Percentiles rank a stretch among this genome's conserved stretches.
Evolutionary conservation across 2,329 filamentous ascomycete species (phyloP).

Genomic region (Aspergillus thermomutatus): DNA sequence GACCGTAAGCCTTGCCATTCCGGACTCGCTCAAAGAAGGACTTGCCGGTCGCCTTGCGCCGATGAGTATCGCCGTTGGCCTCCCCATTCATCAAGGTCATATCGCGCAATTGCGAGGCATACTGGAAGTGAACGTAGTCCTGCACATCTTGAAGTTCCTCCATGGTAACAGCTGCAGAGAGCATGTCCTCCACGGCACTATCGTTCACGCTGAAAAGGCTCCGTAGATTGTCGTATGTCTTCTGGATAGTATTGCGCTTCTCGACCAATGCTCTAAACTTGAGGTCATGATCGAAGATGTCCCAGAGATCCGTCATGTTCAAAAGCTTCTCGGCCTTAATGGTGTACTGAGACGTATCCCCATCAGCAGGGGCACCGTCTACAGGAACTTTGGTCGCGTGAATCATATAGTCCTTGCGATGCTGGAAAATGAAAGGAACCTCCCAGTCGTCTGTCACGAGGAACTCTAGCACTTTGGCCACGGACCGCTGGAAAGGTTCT

Average conservation of each 20-base stretch:
- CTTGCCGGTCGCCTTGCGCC: conserved; percentile 77
- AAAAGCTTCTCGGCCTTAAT: conserved; percentile 81
- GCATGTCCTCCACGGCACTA: conserved; percentile 73
- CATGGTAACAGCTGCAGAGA: conserved; percentile 76
- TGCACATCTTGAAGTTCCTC: conserved; percentile 96
- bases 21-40: conserved; percentile 81
- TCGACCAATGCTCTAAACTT: conserved; percentile 92
- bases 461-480: conserved; percentile 90
- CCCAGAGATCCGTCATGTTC: conserved; percentile 91
- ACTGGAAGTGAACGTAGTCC: conserved; percentile 94
- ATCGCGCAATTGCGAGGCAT: conserved; percentile 79
- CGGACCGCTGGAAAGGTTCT: conserved; percentile 78
- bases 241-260: conserved; percentile 81
- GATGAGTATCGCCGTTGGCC: conserved; percentile 64
- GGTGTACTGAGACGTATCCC: conserved; percentile 68
- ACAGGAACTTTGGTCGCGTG: conserved; percentile 72
- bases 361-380: conserved; percentile 62
- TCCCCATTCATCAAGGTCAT: conserved; percentile 60
- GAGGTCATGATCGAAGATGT: conserved; percentile 88
- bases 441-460: conserved; percentile 93
- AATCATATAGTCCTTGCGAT: conserved; percentile 96
- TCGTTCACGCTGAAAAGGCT: conserved; percentile 66
- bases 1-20: conserved; percentile 71
- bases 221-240: conserved; percentile 72
- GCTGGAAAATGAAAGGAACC: conserved; percentile 96